Evolutionary conservation across 106 monocot genomes (phyloP), one percentile per base, ranked within the genome.

Genomic region (Dactylorhiza incarnata): DNA sequence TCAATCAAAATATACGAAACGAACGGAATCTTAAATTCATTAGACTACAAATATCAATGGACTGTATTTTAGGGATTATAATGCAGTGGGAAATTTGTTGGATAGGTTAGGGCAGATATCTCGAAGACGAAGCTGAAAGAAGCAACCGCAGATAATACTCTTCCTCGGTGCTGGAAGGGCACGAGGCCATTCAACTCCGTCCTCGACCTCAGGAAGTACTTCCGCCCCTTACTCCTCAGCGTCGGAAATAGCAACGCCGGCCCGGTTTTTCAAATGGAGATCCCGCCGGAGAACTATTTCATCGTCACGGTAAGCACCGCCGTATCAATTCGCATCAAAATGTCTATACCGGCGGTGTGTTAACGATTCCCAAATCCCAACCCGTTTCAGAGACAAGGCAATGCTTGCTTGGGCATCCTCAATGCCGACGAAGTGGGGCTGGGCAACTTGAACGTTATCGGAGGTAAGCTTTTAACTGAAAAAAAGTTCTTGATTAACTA

Each of bases 91-190:
- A 37, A 37, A 37, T 37, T 37, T 37, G 3, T 37, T 37, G 37
- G 37, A 37, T 37, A 65, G 65, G 29, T 65, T 9, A 65, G 29
- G 3, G 29, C 12, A 12, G 65, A 65, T 29, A 29, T 65, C 26
- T 65, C 29, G 29, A 65, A 77, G 54, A 83, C 77, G 54, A 74
- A 77, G 45, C 75, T 95, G 24, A 91, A 83, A 72, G 82, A 78
- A 69, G 82, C 78, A 8, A 9, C 48, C 7, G 87, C 86, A 20
- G 91, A 95, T 16, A 52, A 24, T 2, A 63, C 91, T 1, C 84
- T 95, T n/a, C 89, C 95, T 0, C 44, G 82, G 10, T 95, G 95
- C 85, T 95, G 95, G 95, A 87, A 87, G 74, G 91, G 87, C 0
- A 74, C 79, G 23, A 89, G 81, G 65, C 85, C 91, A 16, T 91